Evolutionary conservation across 441 rosid genomes (phyloP), one percentile per base, ranked within the genome.

Genomic region (Populus tomentosa): DNA sequence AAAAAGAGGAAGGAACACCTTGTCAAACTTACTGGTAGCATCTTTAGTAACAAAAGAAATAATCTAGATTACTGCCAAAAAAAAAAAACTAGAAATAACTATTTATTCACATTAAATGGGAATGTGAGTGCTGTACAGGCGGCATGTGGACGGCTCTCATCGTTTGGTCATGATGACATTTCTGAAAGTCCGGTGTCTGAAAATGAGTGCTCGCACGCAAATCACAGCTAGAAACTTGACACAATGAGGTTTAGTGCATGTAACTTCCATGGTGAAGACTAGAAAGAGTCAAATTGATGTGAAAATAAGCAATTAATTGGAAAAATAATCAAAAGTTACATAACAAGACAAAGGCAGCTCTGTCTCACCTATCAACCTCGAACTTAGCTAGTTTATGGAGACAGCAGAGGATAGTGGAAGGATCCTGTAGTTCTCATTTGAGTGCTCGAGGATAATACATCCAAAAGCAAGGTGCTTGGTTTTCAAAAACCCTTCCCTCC

Each of bases 381-480:
- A 56, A 75, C 23, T 40, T 75, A 11, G 68, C 36, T 73, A 36
- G 46, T 70, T 74, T 32, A 30, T 42, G 78, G 78, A 70, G 77
- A 72, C 77, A 78, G 13, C 73, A 59, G 9, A 59, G 33, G 69
- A 36, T 75, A 5, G 32, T 63, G 69, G 74, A 73, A 79, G 63
- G 42, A 73, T 73, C 64, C 46, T 66, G 63, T 10, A 1, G 63
- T 10, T 78, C 1, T 70, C 67, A 24, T 70, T 75, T 53, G 59
- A 79, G 78, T 70, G 69, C 65, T 75, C 76, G 79, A 75, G 82
- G 79, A 36, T 72, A 21, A 72, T 78, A 61, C 30, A 18, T 72
- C 69, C 77, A 53, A 78, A 66, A 35, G 5, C 62, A 11, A 23
- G 38, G 20, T 64, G 75, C 21, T 50, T 77, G 32, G 33, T 64